Percentiles rank a stretch among this genome's conserved stretches.
These are phyloP conservation scores for Pleurostoma richardsiae DNA, from an alignment of 2,329 filamentous ascomycete genomes.

Conservation along the genomic window DNA sequence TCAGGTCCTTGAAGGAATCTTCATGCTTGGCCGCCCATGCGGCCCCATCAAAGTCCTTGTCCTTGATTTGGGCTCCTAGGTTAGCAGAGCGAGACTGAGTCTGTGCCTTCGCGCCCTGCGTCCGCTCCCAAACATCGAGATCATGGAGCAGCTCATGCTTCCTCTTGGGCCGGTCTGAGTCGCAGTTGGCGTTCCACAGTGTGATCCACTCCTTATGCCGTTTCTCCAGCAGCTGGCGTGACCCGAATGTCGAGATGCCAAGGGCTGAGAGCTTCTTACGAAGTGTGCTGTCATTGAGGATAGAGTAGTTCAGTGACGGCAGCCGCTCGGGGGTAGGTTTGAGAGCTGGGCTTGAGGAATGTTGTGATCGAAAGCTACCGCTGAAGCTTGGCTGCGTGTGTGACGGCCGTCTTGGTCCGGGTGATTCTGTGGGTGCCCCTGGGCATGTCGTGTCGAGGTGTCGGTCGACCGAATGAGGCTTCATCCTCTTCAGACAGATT, in stretches of 20 bases:
- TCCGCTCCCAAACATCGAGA: slow-evolving; percentile 81
- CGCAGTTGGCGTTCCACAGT: slow-evolving; percentile 95
- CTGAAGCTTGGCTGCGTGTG: too few species aligned
- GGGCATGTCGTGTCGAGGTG: slow-evolving; percentile 67
- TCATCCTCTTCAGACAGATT: slow-evolving; percentile 76
- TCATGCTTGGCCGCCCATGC: slow-evolving; percentile 73
- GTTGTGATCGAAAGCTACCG: slow-evolving; percentile 2
- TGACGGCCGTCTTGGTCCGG: too few species aligned
- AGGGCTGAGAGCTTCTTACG: slow-evolving; percentile 78
- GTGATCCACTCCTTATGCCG: slow-evolving; percentile 93
- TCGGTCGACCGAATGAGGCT: slow-evolving; percentile 68
- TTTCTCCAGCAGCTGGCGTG: slow-evolving; percentile 64
- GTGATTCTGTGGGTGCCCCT: slow-evolving; percentile 18
- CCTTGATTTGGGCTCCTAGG: slow-evolving; percentile 56
- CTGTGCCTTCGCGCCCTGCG: slow-evolving; percentile 60
- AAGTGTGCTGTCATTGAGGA: slow-evolving; percentile 74
- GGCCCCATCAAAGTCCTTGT: slow-evolving; percentile 81
- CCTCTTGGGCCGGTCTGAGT: slow-evolving; percentile 67
- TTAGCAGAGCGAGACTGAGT: slow-evolving; percentile 27
- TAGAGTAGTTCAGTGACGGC: slow-evolving; percentile 77
- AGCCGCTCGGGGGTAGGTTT: slow-evolving; percentile 54
- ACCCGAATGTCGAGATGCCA: slow-evolving; percentile 68
- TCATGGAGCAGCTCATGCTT: slow-evolving; percentile 72
- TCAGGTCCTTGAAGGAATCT: slow-evolving; percentile 71
- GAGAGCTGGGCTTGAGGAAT: slow-evolving; percentile 18